Evolutionary conservation across 805 yeast genomes (phyloP).

Genomic region (Spathaspora girioi): DNA sequence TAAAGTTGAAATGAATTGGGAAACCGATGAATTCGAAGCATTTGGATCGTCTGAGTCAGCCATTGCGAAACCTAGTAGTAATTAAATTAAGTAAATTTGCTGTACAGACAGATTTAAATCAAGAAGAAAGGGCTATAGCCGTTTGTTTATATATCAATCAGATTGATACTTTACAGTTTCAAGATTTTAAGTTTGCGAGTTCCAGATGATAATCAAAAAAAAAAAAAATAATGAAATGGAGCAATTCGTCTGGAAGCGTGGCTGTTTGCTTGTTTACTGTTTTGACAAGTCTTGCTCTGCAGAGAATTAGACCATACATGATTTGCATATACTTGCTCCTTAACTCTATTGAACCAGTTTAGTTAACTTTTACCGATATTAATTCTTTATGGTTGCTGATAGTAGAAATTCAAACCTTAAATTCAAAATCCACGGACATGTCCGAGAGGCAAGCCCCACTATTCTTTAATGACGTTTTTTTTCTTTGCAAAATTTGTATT

Average conservation of each 20-base stretch:
- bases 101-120: no score
- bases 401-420: background rate
- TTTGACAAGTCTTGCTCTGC: background rate
- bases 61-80: background rate
- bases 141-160: background rate
- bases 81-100: no score
- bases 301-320: background rate
- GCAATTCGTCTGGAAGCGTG: background rate
- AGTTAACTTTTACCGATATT: no score
- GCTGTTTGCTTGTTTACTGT: background rate
- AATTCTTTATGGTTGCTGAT: background rate
- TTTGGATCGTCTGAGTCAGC: background rate
- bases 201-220: background rate
- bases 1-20: conserved; percentile 48
- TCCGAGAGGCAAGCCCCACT: background rate
- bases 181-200: background rate
- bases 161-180: background rate
- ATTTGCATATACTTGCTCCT: background rate
- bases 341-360: background rate
- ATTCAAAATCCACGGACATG: background rate
- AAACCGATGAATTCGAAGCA: conserved; percentile 33
- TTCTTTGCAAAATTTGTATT: no score
- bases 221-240: no score
- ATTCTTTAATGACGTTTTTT: background rate
- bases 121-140: background rate